phyloP scores from a whole-genome alignment of 768 basidiomycete genomes.

The Grammothele lineata region DNA sequence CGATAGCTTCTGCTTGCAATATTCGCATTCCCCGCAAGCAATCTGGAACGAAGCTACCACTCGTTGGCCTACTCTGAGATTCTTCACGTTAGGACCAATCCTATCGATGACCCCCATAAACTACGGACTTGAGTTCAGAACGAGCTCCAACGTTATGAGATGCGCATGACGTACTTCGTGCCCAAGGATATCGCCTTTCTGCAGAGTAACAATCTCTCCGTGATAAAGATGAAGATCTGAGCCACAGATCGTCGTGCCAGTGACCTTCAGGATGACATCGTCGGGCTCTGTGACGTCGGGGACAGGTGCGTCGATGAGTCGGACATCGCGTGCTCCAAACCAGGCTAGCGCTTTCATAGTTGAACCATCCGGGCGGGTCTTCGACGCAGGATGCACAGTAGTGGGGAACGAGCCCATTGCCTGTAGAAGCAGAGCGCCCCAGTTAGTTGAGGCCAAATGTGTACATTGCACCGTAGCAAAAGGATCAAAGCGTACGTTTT shows the following conservation, averaged over 20 bases:
- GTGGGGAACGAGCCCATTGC: slow-evolving; percentile 37
- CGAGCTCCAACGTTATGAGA: neutral
- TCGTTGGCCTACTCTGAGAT: slow-evolving; percentile 58
- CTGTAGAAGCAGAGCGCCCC: slow-evolving; percentile 5
- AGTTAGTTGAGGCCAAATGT: neutral
- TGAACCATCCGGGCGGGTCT: slow-evolving; percentile 43
- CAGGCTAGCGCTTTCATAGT: slow-evolving; percentile 70
- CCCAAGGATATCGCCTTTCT: slow-evolving; percentile 73
- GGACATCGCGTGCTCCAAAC: slow-evolving; percentile 53
- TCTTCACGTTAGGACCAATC: slow-evolving; percentile 60
- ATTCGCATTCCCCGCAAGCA: slow-evolving; percentile 67
- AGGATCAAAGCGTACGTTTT: slow-evolving; percentile 25
- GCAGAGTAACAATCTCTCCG: slow-evolving; percentile 62
- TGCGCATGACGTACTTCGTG: slow-evolving; percentile 47
- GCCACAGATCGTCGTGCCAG: slow-evolving; percentile 57
- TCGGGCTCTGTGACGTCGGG: slow-evolving; percentile 66
- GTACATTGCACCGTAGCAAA: neutral
- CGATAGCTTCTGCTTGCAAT: slow-evolving; percentile 69
- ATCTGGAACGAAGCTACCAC: slow-evolving; percentile 81
- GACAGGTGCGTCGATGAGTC: slow-evolving; percentile 42
- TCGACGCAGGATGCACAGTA: slow-evolving; percentile 40
- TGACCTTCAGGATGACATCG: slow-evolving; percentile 73
- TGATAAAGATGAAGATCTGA: slow-evolving; percentile 64
- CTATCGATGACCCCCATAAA: slow-evolving; percentile 69
- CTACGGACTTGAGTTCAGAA: slow-evolving; percentile 21